A percentile compares a stretch with the other conserved stretches of the same genome.
Evolutionary conservation across 768 basidiomycete species (phyloP).

Genomic region (Rhodotorula diobovata): DNA sequence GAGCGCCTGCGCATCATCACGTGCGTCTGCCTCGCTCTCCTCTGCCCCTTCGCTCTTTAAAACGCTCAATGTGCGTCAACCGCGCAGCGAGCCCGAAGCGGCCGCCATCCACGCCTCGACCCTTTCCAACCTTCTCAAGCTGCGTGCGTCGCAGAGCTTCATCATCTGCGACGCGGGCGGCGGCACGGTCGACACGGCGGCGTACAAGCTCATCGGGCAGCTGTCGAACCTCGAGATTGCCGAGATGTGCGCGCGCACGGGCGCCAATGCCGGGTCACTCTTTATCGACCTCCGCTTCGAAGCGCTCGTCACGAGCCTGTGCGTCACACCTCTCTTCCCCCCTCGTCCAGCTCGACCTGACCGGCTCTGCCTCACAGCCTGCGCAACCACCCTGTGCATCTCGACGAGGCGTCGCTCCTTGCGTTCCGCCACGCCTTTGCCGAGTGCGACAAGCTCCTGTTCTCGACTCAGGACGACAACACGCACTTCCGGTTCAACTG

Average conservation of each 20-base stretch:
- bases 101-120: constrained; percentile 87
- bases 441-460: constrained; percentile 79
- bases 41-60: neutral
- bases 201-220: constrained; percentile 68
- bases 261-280: constrained; percentile 78
- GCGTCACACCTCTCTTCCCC: neutral
- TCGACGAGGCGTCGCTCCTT: constrained; percentile 62
- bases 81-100: constrained; percentile 63
- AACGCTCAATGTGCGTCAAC: too few relatives aligned
- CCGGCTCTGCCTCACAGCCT: constrained; percentile 50
- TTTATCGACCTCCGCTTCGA: constrained; percentile 83
- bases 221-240: constrained; percentile 77
- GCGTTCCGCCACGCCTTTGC: constrained; percentile 54
- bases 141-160: constrained; percentile 75
- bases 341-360: neutral
- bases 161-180: constrained; percentile 88
- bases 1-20: constrained; percentile 80
- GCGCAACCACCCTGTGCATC: constrained; percentile 75
- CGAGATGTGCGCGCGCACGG: constrained; percentile 80
- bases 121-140: constrained; percentile 69
- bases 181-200: constrained; percentile 62
- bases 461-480: constrained; percentile 66
- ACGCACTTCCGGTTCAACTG: constrained; percentile 83
- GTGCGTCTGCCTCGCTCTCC: constrained; percentile 43
- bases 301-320: constrained; percentile 64